Percentiles rank a stretch among this genome's conserved stretches.
These are phyloP conservation scores for Medicago arabica DNA, from an alignment of 306 rosid species.

Conservation along the genomic window DNA sequence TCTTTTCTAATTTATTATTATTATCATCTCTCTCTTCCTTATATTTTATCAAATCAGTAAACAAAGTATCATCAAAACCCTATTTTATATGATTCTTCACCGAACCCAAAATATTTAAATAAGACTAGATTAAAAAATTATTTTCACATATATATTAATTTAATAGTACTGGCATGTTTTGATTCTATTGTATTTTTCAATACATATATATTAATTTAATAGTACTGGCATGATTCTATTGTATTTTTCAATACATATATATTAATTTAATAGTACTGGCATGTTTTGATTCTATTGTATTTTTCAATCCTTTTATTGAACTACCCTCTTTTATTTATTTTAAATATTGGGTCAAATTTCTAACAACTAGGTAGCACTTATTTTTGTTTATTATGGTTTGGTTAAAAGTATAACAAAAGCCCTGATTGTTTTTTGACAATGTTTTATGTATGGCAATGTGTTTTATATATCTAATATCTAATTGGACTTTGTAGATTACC, in stretches of 20 bases:
- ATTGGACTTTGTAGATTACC: constrained; percentile 14
- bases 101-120: background rate
- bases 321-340: background rate
- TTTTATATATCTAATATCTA: background rate
- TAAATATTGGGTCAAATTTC: background rate
- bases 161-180: background rate
- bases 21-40: background rate
- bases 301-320: background rate
- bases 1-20: background rate
- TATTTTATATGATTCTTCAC: constrained; percentile 10
- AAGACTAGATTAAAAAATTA: background rate
- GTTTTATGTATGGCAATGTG: background rate
- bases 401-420: background rate
- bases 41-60: background rate
- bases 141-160: background rate
- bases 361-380: background rate
- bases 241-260: too few relatives aligned
- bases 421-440: background rate
- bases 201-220: too few relatives aligned
- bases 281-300: background rate
- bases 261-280: background rate
- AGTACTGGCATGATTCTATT: too few relatives aligned
- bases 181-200: background rate
- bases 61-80: background rate
- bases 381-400: background rate